phyloP scores from a whole-genome alignment of 176 grass and related monocot species.

The Avena insularis region DNA sequence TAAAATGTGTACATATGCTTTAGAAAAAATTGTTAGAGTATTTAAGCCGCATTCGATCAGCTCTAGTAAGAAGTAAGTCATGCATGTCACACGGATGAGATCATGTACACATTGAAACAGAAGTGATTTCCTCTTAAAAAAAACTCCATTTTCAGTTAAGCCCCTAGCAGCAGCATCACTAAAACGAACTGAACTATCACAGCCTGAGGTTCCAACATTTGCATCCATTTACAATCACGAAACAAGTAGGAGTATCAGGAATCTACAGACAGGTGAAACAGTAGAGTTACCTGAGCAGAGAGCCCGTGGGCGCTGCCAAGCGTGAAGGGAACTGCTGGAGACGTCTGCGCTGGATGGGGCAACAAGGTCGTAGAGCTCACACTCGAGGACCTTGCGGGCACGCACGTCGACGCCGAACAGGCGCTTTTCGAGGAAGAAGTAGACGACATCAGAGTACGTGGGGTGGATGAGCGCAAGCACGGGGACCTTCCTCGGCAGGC shows the following conservation, averaged over 20 bases:
- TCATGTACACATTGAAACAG: not conserved
- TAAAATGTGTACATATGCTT: not conserved
- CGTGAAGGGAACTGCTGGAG: not conserved
- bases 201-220: too few species aligned
- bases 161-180: not conserved
- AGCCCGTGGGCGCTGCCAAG: not conserved
- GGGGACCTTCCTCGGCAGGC: constrained; percentile 7
- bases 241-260: too few species aligned
- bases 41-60: not conserved
- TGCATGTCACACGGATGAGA: not conserved
- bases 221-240: too few species aligned
- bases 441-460: not conserved
- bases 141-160: not conserved
- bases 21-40: not conserved
- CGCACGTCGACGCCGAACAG: not conserved
- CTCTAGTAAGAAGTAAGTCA: not conserved
- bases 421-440: not conserved
- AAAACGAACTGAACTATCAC: not conserved
- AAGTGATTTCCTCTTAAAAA: not conserved
- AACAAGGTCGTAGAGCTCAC: not conserved
- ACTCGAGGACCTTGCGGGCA: not conserved
- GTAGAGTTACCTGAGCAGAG: not conserved
- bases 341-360: not conserved
- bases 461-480: constrained; percentile 10
- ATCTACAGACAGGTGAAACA: not conserved